These are phyloP conservation scores for Colletotrichum spinosum DNA, from an alignment of 2,329 filamentous ascomycete species.

Conservation along the genomic window DNA sequence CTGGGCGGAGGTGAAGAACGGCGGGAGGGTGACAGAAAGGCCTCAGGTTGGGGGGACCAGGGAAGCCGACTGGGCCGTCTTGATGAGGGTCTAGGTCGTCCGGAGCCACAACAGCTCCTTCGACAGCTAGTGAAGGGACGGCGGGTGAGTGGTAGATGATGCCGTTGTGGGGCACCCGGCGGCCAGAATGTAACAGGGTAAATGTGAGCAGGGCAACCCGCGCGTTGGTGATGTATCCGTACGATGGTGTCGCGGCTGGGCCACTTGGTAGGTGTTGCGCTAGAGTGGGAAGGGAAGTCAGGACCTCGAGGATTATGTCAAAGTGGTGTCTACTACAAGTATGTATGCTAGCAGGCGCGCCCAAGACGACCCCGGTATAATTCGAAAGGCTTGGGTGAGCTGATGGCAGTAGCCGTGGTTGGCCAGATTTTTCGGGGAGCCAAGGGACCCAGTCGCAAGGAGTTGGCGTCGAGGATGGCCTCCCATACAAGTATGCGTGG, in stretches of 20 bases:
- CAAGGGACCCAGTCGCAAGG: slow-evolving; percentile 17
- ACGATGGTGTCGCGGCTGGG: slow-evolving; percentile 25
- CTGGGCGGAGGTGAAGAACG: slow-evolving; percentile 1
- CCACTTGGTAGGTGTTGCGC: slow-evolving; percentile 29
- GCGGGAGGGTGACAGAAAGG: slow-evolving; percentile 3
- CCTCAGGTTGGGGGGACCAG: slow-evolving; percentile 16
- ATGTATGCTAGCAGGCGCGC: neutral
- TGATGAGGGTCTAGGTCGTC: slow-evolving; percentile 22
- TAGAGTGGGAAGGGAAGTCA: slow-evolving; percentile 20
- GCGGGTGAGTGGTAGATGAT: slow-evolving; percentile 17
- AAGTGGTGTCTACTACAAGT: slow-evolving; percentile 16
- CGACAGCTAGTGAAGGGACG: neutral
- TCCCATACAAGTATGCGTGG: slow-evolving; percentile 2
- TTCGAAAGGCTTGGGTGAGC: slow-evolving; percentile 16
- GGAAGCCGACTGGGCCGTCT: slow-evolving; percentile 11
- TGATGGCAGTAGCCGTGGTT: slow-evolving; percentile 23
- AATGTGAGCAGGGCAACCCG: slow-evolving; percentile 19
- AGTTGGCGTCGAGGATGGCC: slow-evolving; percentile 13
- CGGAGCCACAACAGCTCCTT: slow-evolving; percentile 28
- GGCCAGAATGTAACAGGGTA: slow-evolving; percentile 12
- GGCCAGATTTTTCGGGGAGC: slow-evolving; percentile 11
- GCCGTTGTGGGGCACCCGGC: slow-evolving; percentile 28
- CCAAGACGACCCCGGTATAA: slow-evolving; percentile 31
- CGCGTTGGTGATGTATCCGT: slow-evolving; percentile 24
- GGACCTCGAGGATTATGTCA: slow-evolving; percentile 18